phyloP scores from a whole-genome alignment of 2,329 filamentous ascomycete genomes.

The Ascomycota sp. region DNA sequence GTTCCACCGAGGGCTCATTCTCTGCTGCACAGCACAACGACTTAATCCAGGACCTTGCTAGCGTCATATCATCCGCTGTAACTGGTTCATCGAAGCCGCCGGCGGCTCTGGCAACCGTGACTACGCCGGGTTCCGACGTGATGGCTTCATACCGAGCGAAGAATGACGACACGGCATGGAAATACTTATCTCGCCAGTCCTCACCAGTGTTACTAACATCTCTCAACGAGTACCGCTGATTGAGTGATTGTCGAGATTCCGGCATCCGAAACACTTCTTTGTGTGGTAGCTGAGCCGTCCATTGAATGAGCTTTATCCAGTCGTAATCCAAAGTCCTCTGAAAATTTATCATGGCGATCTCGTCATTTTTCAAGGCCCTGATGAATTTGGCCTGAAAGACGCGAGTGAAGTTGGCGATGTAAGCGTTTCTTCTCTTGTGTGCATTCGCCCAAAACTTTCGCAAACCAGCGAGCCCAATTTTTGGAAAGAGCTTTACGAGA shows the following conservation, averaged over 20 bases:
- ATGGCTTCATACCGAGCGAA: slow-evolving; percentile 35
- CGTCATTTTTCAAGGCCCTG: slow-evolving; percentile 40
- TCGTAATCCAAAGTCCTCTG: slow-evolving; percentile 44
- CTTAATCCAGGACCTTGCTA: slow-evolving; percentile 38
- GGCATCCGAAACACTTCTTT: slow-evolving; percentile 28
- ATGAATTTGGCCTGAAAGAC: slow-evolving; percentile 48
- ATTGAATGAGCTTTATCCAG: slow-evolving; percentile 45
- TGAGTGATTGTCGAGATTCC: slow-evolving; percentile 20
- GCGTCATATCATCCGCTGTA: slow-evolving; percentile 11
- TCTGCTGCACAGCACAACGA: slow-evolving; percentile 34
- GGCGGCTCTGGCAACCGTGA: slow-evolving; percentile 6
- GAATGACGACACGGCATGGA: slow-evolving; percentile 29
- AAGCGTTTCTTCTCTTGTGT: slow-evolving; percentile 27
- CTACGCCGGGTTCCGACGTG: slow-evolving; percentile 24
- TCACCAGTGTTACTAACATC: slow-evolving; percentile 12
- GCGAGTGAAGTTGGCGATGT: slow-evolving; percentile 31
- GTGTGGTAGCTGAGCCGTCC: slow-evolving; percentile 36
- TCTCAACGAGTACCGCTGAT: slow-evolving; percentile 20
- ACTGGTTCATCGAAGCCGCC: slow-evolving; percentile 1
- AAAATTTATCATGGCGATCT: slow-evolving; percentile 42
- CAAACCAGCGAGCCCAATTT: slow-evolving; percentile 27
- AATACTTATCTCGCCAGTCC: slow-evolving; percentile 38
- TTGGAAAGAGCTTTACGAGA: slow-evolving; percentile 33
- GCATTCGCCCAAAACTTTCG: slow-evolving; percentile 33
- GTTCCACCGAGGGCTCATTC: slow-evolving; percentile 24